These are phyloP conservation scores for Cystofilobasidium macerans DNA, from an alignment of 768 basidiomycete genomes.

Conservation along the genomic window DNA sequence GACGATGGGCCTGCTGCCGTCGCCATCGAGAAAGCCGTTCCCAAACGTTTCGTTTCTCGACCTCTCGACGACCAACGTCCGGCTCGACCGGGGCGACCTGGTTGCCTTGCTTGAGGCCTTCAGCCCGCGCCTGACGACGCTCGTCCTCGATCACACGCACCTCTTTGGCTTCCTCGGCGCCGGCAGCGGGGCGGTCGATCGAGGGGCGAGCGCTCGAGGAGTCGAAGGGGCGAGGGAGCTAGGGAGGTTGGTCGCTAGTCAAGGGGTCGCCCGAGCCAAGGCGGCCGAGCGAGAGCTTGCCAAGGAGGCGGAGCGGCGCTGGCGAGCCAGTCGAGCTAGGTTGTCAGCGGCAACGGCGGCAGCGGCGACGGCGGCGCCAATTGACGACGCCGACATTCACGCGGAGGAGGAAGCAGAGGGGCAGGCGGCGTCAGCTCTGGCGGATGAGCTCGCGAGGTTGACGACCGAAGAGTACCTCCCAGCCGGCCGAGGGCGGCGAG, in stretches of 20 bases:
- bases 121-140: conserved; percentile 48
- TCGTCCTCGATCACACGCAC: conserved; percentile 61
- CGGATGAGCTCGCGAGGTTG: conserved; percentile 7
- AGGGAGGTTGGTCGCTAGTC: conserved; percentile 53
- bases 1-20: no score
- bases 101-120: conserved; percentile 40
- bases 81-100: conserved; percentile 34
- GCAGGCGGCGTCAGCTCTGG: no score
- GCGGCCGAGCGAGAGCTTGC: conserved; percentile 51
- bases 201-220: no score
- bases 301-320: conserved; percentile 2
- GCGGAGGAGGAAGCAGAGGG: no score
- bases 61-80: conserved; percentile 54
- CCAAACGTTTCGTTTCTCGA: conserved; percentile 56
- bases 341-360: conserved; percentile 49
- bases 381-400: conserved; percentile 2
- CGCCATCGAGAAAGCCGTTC: no score
- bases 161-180: conserved; percentile 47
- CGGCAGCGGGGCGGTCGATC: no score
- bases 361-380: not conserved
- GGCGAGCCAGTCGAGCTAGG: conserved; percentile 39
- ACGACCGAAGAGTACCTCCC: conserved; percentile 20
- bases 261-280: conserved; percentile 51
- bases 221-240: conserved; percentile 50
- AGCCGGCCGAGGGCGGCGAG: not conserved